Conservation (phyloP, 768 basidiomycete genomes). For the Boletus sensibilis region DNA sequence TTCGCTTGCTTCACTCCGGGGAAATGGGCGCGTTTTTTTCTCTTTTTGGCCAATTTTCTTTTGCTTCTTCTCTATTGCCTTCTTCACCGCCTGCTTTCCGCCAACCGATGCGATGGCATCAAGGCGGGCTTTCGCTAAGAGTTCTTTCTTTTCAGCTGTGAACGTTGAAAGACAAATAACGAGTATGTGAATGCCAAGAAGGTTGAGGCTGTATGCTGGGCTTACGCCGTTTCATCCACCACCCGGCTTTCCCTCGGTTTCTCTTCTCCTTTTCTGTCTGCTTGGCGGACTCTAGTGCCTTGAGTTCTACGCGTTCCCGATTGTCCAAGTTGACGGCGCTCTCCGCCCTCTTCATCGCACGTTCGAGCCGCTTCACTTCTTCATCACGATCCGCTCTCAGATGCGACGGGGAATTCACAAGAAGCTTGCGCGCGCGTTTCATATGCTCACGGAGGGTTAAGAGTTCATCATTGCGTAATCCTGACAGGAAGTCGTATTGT, state of each 20-base stretch:
- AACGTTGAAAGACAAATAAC: not conserved
- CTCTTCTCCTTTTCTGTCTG: conserved; percentile 58
- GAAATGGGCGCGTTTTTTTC: conserved; percentile 78
- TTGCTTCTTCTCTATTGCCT: conserved; percentile 85
- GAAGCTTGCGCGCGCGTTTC: conserved; percentile 63
- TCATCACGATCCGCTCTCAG: conserved; percentile 57
- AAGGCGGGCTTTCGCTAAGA: conserved; percentile 73
- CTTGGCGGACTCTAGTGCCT: conserved; percentile 51
- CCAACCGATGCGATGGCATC: conserved; percentile 75
- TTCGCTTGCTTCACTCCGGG: conserved; percentile 23
- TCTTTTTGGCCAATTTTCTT: conserved; percentile 87
- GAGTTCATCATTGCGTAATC: conserved; percentile 64
- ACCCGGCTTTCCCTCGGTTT: conserved; percentile 73
- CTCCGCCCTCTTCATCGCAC: conserved; percentile 72
- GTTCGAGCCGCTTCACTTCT: conserved; percentile 70
- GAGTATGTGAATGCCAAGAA: not conserved
- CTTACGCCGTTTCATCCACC: conserved; percentile 84
- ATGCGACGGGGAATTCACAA: conserved; percentile 59
- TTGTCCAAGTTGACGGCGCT: conserved; percentile 73
- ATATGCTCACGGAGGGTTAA: conserved; percentile 60
- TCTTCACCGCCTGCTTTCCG: conserved; percentile 79
- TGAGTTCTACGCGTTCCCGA: conserved; percentile 65
- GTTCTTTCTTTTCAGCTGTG: conserved; percentile 74
- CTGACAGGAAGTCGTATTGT: conserved; percentile 74
- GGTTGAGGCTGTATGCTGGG: not conserved